A percentile compares a stretch with the other conserved stretches of the same genome.
phyloP scores from a whole-genome alignment of 176 grass and related monocot species.

The Musa schizocarpa region DNA sequence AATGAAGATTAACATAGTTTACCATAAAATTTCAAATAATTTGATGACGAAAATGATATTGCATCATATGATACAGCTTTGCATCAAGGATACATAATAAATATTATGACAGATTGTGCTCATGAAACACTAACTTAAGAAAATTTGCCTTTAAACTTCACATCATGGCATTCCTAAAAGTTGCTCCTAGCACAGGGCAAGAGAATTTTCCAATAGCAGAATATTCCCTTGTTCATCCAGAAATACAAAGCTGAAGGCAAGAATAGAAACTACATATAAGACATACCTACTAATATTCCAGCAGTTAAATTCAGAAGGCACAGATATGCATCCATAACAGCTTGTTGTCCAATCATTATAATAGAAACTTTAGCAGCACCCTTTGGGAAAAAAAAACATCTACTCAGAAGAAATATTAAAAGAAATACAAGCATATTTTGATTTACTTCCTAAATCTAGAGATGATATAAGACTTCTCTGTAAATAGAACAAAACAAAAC shows the following conservation, averaged over 20 bases:
- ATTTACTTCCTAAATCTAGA: not conserved
- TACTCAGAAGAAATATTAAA: no score
- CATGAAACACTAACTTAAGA: not conserved
- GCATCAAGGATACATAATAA: not conserved
- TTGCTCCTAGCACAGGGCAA: no score
- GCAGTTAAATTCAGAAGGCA: constrained; percentile 96
- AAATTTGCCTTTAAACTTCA: not conserved
- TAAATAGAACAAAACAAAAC: constrained; percentile 26
- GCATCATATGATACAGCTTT: not conserved
- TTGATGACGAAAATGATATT: not conserved
- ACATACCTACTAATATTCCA: constrained; percentile 93
- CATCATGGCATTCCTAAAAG: not conserved
- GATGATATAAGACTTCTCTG: not conserved
- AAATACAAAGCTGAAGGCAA: not conserved
- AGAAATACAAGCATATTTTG: no score
- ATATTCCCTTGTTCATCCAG: not conserved
- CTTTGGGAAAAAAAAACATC: constrained; percentile 16
- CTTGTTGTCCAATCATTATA: constrained; percentile 99
- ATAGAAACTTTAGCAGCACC: constrained; percentile 96
- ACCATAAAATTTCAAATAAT: no score
- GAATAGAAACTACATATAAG: constrained; percentile 7
- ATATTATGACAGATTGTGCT: not conserved
- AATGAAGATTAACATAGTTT: no score
- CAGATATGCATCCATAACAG: constrained; percentile 98
- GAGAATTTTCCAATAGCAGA: not conserved